Evolutionary conservation across 2,329 filamentous ascomycete species (phyloP), one percentile per base, ranked within the genome.

Genomic region (Fusarium citri): DNA sequence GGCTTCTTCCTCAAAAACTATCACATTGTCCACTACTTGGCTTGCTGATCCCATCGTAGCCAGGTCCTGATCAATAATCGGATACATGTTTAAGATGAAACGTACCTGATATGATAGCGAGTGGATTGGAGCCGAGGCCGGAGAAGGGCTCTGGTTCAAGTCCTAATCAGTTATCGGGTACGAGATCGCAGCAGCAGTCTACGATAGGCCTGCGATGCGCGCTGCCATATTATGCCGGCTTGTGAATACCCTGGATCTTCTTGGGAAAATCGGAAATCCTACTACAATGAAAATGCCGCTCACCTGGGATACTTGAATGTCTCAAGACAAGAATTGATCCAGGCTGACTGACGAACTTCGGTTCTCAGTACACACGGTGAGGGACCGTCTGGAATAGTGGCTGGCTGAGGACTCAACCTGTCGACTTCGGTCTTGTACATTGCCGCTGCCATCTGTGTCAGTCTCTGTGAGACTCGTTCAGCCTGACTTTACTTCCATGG

Each of bases 21-120:
- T 16, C 14, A 31, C 14, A 16, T 15, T 31, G 30, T 3, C 14
- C 31, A 34, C 2, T 3, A 4, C 34, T 37, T n/a, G 34, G 6
- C 4, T 6, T 2, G 3, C 2, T 7, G 18, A 11, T n/a, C 34
- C 18, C 18, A 12, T 4, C 34, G 34, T 37, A n/a, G 18, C 6
- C 34, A n/a, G 18, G 3, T n/a, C 10, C 10, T 37, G 34, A 37
- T 37, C 34, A 37, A 11, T 37, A 3, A 37, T n/a, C 18, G 34
- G 18, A n/a, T n/a, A 12, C 18, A 37, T 37, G 1, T 1, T 37
- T 4, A 4, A 8, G 18, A 6, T n/a, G 34, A 1, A 0, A n/a
- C 11, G 10, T 37, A 37, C 34, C 34, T 0, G 18, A 7, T 3
- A 37, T n/a, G 0, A 0, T 0, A 37, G 34, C 18, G 18, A 37